Evolutionary conservation across 257 asterid species (phyloP).

Genomic region (Nicotiana otophora): DNA sequence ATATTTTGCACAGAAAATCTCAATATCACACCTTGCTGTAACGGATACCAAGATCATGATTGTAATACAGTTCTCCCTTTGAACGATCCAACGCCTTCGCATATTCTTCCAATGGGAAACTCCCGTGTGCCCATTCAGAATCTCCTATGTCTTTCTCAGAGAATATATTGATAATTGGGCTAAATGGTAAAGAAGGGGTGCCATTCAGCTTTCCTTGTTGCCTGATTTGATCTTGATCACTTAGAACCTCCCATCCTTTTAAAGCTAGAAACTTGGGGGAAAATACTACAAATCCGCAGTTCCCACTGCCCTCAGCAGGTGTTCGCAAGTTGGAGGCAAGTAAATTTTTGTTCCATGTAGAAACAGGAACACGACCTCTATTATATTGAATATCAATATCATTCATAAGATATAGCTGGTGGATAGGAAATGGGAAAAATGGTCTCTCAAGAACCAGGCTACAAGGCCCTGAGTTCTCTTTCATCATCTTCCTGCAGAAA

Average conservation of each 20-base stretch:
- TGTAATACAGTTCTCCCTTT: conserved; percentile 71
- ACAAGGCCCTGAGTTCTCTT: conserved; percentile 58
- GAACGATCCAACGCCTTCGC: conserved; percentile 77
- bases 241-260: conserved; percentile 71
- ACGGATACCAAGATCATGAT: conserved; percentile 89
- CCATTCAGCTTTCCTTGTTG: conserved; percentile 25
- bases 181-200: conserved; percentile 46
- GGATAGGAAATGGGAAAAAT: conserved; percentile 73
- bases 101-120: conserved; percentile 86
- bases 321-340: conserved; percentile 38
- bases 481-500: conserved; percentile 60
- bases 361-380: conserved; percentile 72
- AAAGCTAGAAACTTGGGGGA: conserved; percentile 58
- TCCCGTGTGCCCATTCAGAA: conserved; percentile 86
- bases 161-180: conserved; percentile 66
- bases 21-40: conserved; percentile 72
- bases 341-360: conserved; percentile 70
- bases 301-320: conserved; percentile 51
- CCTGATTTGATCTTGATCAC: conserved; percentile 30
- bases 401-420: conserved; percentile 51
- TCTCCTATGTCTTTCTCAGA: conserved; percentile 47
- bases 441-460: conserved; percentile 96
- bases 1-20: conserved; percentile 19
- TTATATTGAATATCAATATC: conserved; percentile 61
- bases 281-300: conserved; percentile 70